Evolutionary conservation across 164 flowering plant genomes (phyloP).

Genomic region (Paratinospora sagittata): DNA sequence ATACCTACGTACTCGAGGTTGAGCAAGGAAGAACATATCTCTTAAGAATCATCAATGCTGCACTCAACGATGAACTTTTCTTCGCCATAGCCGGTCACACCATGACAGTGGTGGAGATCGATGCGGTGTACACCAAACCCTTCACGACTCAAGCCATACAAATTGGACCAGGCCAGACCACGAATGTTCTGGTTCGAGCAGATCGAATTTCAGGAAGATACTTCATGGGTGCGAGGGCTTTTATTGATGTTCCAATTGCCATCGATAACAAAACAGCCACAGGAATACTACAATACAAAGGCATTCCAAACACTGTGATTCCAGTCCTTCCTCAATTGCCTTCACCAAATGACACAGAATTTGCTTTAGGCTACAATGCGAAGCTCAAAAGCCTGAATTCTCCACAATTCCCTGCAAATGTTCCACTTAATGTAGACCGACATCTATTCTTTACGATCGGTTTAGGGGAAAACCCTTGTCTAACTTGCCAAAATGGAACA

Average conservation of each 20-base stretch:
- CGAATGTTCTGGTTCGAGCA: conserved; percentile 33
- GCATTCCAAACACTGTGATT: conserved; percentile 24
- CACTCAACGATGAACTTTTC: conserved; percentile 44
- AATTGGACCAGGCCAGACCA: conserved; percentile 27
- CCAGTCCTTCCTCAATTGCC: conserved; percentile 33
- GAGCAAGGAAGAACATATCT: conserved; percentile 35
- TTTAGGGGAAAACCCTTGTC: conserved; percentile 29
- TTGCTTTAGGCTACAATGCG: conserved; percentile 23
- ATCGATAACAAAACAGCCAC: conserved; percentile 38
- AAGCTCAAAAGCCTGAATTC: conserved; percentile 32
- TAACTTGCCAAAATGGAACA: conserved; percentile 32
- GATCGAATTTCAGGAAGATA: conserved; percentile 26
- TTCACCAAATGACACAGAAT: conserved; percentile 26
- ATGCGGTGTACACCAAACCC: conserved; percentile 40
- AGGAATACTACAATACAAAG: conserved; percentile 37
- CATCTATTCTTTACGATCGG: conserved; percentile 34
- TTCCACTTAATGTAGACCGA: conserved; percentile 30
- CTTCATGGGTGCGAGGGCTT: conserved; percentile 38
- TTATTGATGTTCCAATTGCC: conserved; percentile 29
- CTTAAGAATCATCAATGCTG: conserved; percentile 39
- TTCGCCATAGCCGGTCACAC: conserved; percentile 35
- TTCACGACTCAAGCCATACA: conserved; percentile 28
- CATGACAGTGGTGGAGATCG: conserved; percentile 40
- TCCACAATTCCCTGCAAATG: conserved; percentile 35
- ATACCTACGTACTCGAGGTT: conserved; percentile 32